Evolutionary conservation across 2,329 filamentous ascomycete genomes (phyloP).

Genomic region (Pseudogymnoascus verrucosus): DNA sequence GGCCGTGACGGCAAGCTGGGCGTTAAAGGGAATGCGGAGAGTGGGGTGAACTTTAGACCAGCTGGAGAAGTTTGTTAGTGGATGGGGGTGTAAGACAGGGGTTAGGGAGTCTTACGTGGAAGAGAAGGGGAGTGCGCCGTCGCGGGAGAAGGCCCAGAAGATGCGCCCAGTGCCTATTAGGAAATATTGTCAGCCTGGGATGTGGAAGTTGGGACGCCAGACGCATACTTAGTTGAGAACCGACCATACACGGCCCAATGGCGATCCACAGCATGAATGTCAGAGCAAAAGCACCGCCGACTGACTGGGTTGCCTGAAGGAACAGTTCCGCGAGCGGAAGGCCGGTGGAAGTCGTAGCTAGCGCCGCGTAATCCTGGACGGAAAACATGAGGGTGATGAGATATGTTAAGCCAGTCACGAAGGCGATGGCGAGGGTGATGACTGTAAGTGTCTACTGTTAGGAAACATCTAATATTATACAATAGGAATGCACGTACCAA

Average conservation of each 20-base stretch:
- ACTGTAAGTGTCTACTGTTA: slow-evolving; percentile 21
- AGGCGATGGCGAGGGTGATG: slow-evolving; percentile 42
- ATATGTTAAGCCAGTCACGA: slow-evolving; percentile 41
- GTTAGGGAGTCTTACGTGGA: slow-evolving; percentile 12
- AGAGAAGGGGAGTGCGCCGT: slow-evolving; percentile 35
- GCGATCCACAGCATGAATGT: slow-evolving; percentile 36
- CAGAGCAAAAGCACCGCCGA: slow-evolving; percentile 35
- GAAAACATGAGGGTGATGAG: slow-evolving; percentile 44
- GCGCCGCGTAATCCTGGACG: slow-evolving; percentile 38
- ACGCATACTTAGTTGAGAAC: slow-evolving; percentile 28
- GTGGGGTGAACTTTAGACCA: slow-evolving; percentile 32
- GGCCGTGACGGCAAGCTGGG: slow-evolving; percentile 29
- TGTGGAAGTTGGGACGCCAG: background rate
- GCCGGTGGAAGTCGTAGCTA: slow-evolving; percentile 34
- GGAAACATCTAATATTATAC: background rate
- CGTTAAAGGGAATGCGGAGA: slow-evolving; percentile 30
- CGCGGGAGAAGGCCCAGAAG: slow-evolving; percentile 38
- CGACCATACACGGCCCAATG: slow-evolving; percentile 28
- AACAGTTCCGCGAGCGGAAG: slow-evolving; percentile 40
- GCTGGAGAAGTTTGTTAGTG: background rate
- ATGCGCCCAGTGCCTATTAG: slow-evolving; percentile 23
- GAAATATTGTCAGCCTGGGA: slow-evolving; percentile 20
- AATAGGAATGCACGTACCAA: slow-evolving; percentile 11
- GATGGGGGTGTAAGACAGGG: slow-evolving; percentile 17
- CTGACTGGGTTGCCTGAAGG: slow-evolving; percentile 34